Base-by-base conservation (phyloP, 2,329 filamentous ascomycete species). In the Berkeleyomyces basicola region DNA sequence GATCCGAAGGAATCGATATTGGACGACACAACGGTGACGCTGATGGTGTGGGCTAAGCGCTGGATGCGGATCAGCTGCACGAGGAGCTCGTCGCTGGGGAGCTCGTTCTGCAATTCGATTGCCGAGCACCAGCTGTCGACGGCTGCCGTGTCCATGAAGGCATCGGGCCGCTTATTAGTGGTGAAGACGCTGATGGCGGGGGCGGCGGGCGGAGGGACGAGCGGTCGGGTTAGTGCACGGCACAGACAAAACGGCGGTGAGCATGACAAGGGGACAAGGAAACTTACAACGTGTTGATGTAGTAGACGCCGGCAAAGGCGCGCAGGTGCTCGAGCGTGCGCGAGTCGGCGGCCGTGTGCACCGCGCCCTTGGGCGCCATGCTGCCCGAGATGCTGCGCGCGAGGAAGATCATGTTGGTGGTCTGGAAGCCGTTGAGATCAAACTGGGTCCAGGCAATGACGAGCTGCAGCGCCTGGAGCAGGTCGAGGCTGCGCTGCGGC, bases 231-330 rank as follows among this genome's bases (percentile, higher is more conserved):
- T 46, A 59, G 14, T 40, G 37, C 23, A 23, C 23, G 23, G 23
- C 23, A 23, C 23, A 23, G 23, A 23, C 23, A 23, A 23, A 23
- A 23, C 23, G 23, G 23, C 23, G 23, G 23, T 23, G 36, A 14
- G 5, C 10, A 11, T 3, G 9, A 16, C 43, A 53, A 43, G 33
- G 3, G 9, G n/a, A 4, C 2, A 44, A n/a, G 5, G 16, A 1
- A 2, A 70, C 76, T 67, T 64, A 79, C 77, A 77, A 67, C 5
- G 77, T 77, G 39, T 78, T 76, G 3, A 80, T 66, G 62, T 80
- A 80, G 64, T 78, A 81, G 3, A 75, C 76, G 2, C 77, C 78
- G 0, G 73, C 73, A 67, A 77, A 79, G 0, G 77, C 76, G 53
- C 78, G 72, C 70, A 79, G 74, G 55, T 74, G 69, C 62, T 79